Evolutionary conservation across 1,139 yeast genomes (phyloP).

Genomic region (Pichia sp.): DNA sequence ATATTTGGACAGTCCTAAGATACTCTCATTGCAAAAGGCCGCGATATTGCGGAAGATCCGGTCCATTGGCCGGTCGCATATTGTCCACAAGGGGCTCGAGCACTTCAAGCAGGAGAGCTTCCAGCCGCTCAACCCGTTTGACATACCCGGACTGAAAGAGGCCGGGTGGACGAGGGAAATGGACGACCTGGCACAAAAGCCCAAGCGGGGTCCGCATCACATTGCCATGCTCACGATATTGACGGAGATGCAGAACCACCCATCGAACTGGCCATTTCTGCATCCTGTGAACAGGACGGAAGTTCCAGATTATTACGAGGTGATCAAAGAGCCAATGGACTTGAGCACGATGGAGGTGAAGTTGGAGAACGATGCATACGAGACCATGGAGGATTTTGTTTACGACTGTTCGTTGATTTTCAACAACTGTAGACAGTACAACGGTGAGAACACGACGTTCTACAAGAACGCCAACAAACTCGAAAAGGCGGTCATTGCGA

Average conservation of each 20-base stretch:
- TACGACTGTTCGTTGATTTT: slow-evolving; percentile 84
- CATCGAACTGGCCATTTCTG: slow-evolving; percentile 98
- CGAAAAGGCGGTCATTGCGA: slow-evolving; percentile 78
- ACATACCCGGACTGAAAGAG: slow-evolving; percentile 82
- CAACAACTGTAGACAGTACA: slow-evolving; percentile 85
- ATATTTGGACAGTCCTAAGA: slow-evolving; percentile 84
- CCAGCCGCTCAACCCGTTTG: slow-evolving; percentile 56
- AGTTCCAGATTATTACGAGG: slow-evolving; percentile 94
- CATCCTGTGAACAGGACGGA: slow-evolving; percentile 91
- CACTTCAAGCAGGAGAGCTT: slow-evolving; percentile 56
- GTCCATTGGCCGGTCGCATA: slow-evolving; percentile 71
- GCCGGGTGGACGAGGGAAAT: slow-evolving; percentile 98
- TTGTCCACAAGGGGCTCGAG: slow-evolving; percentile 77
- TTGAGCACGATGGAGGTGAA: slow-evolving; percentile 91
- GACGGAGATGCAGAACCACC: slow-evolving; percentile 86
- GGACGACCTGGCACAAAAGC: slow-evolving; percentile 94
- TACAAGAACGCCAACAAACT: slow-evolving; percentile 87
- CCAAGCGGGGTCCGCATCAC: slow-evolving; percentile 92
- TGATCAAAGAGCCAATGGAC: slow-evolving; percentile 99
- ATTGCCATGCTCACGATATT: slow-evolving; percentile 87
- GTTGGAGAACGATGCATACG: slow-evolving; percentile 87
- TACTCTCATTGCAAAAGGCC: slow-evolving; percentile 81
- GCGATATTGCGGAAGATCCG: slow-evolving; percentile 84
- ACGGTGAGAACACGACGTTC: slow-evolving; percentile 85
- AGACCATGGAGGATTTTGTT: slow-evolving; percentile 83